Base-by-base conservation (phyloP, 2,329 filamentous ascomycete species). In the Diaporthe citrichinensis region DNA sequence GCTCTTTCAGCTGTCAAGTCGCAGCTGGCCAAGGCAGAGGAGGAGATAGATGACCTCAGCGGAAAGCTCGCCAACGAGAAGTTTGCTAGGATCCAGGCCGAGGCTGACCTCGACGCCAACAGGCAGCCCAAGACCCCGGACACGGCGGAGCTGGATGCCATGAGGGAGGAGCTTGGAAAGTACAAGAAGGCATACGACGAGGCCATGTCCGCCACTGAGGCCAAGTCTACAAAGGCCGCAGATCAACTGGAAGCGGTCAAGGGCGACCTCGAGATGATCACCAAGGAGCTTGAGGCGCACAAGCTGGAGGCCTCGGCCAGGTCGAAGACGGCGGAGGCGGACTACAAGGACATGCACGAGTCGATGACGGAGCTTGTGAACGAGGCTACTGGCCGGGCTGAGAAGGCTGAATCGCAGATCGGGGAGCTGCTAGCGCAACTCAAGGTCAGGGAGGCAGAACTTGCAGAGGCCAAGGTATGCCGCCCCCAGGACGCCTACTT, bases 321-420 rank as follows among this genome's bases (percentile, higher is more conserved):
- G 81, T 80, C 85, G 71, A 90, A 91, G 87, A 90, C 87, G n/a
- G 85, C 88, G 62, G 85, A 87, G 81, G 86, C 87, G n/a, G 90
- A 92, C 81, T 92, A 91, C 82, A 87, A 89, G 80, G 90, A 92
- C 77, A 89, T 93, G 84, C 89, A 91, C 80, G 90, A 93, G 71
- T 91, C 88, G 76, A 87, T 93, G 85, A 91, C 89, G 6, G 83
- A 89, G 78, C 84, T 92, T 72, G 86, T 92, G 2, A 90, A 92
- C 80, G 90, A 92, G 79, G 88, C 89, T 71, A 86, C 89, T 79
- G 86, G 81, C 79, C 90, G 88, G 84, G 85, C 87, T 69, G 89
- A 88, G 76, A 85, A 87, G 75, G 85, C 84, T 51, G 86, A 88
- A 20, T 86, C 86, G 49, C 87, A 85, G 82, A 80, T 87, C 41